phyloP scores from a whole-genome alignment of 768 basidiomycete genomes.

The Leccinum rimulosum region DNA sequence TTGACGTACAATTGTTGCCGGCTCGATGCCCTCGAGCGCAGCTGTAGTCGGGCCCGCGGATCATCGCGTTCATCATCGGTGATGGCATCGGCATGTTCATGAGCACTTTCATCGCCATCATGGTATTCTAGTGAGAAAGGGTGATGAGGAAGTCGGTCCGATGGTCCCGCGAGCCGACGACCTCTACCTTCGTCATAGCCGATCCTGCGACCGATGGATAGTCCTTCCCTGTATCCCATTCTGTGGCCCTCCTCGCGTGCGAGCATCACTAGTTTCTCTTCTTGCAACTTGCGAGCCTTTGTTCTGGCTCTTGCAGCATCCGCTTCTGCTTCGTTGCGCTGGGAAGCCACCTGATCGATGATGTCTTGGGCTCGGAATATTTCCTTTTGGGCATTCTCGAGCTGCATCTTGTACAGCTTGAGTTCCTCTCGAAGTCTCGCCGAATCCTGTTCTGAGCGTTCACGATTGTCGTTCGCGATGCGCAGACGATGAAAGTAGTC shows the following conservation, averaged over 20 bases:
- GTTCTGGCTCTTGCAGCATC: constrained; percentile 44
- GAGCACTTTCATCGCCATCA: constrained; percentile 14
- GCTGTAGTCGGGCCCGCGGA: constrained; percentile 9
- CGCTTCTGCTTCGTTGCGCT: constrained; percentile 45
- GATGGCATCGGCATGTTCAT: constrained; percentile 10
- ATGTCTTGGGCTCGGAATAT: constrained; percentile 42
- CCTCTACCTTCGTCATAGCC: constrained; percentile 29
- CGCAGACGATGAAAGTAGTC: constrained; percentile 44
- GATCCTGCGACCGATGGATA: constrained; percentile 33
- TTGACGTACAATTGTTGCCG: constrained; percentile 27
- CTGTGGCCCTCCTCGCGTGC: constrained; percentile 45
- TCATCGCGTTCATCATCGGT: constrained; percentile 25
- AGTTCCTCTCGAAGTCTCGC: constrained; percentile 41
- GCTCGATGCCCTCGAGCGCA: constrained; percentile 16
- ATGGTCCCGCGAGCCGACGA: constrained; percentile 9
- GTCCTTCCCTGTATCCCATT: constrained; percentile 42
- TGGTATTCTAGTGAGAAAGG: constrained; percentile 12
- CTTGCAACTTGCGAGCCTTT: constrained; percentile 42
- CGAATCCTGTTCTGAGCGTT: constrained; percentile 38
- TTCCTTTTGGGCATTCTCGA: constrained; percentile 44
- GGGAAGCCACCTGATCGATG: constrained; percentile 40
- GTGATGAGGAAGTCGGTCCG: constrained; percentile 11
- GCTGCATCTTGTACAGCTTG: constrained; percentile 43
- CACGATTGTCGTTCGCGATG: constrained; percentile 38
- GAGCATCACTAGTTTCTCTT: constrained; percentile 38